Evolutionary conservation across 306 rosid species (phyloP), one percentile per base, ranked within the genome.

Genomic region (Cicer chorassanicum): DNA sequence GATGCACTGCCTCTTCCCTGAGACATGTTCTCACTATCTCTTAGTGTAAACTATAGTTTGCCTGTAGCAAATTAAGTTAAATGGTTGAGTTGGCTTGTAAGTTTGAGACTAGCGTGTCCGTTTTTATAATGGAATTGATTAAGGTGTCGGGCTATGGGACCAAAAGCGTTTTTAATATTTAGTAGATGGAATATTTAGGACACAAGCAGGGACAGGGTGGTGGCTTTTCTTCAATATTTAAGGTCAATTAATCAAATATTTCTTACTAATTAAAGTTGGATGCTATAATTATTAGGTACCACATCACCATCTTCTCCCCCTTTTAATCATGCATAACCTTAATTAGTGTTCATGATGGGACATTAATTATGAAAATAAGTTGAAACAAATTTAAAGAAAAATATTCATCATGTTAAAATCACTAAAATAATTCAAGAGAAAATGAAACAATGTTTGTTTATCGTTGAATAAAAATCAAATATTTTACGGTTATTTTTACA

Each of bases 1-100:
- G 51, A 56, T 66, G 90, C 95, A 89, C 89, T 80, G 86, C 89
- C 88, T 80, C 97, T 91, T 89, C 95, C 95, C 89, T 29, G 6
- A 51, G 74, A 45, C 89, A 83, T 80, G 29, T 29, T 57, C 51
- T 50, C 15, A 44, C 18, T 16, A 1, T 39, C 8, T 64, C 34
- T 40, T 41, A 4, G 48, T 8, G 29, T 9, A 40, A 16, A 39
- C 10, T 61, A n/a, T 61, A 61, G 10, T 29, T 13, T 61, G 44
- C 19, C 66, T 39, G 15, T 55, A 36, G 43, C 8, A 10, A 62
- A 40, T 50, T 29, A 41, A 43, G 16, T 11, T 36, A 40, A 68
- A n/a, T 36, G 34, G 8, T 34, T 6, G 65, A 56, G 69, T 18
- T 38, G 21, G 34, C 16, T 72, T 54, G 75, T 15, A 69, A 51